Evolutionary conservation across 2,329 filamentous ascomycete species (phyloP).

Genomic region (Lachnellula subtilissima): DNA sequence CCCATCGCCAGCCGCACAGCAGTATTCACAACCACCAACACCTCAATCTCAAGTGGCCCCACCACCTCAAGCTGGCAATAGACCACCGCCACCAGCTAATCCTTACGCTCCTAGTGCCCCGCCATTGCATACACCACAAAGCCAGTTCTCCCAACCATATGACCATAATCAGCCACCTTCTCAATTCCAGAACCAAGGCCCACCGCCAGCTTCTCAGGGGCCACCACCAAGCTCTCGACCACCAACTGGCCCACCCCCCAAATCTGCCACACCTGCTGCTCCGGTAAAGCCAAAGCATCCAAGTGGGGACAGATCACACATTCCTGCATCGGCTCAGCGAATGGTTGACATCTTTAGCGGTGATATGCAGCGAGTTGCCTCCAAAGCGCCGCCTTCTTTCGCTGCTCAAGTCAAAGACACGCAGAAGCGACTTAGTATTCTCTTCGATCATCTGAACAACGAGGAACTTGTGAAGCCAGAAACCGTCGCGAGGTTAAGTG

Average conservation of each 20-base stretch:
- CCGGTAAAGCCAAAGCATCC: constrained; percentile 65
- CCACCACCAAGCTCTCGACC: constrained; percentile 39
- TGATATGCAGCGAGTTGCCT: constrained; percentile 85
- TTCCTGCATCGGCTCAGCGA: constrained; percentile 68
- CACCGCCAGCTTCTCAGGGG: constrained; percentile 37
- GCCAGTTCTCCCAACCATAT: constrained; percentile 54
- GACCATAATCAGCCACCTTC: constrained; percentile 35
- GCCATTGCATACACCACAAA: constrained; percentile 40
- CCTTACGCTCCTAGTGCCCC: constrained; percentile 41
- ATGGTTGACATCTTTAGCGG: constrained; percentile 75
- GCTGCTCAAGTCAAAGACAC: constrained; percentile 88
- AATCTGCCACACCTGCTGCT: constrained; percentile 34
- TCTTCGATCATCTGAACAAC: constrained; percentile 98
- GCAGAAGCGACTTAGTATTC: constrained; percentile 82
- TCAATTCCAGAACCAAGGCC: constrained; percentile 37
- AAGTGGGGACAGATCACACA: constrained; percentile 84
- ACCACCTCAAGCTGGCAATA: constrained; percentile 37
- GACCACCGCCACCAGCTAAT: constrained; percentile 44
- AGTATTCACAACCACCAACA: constrained; percentile 41
- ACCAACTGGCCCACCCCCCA: constrained; percentile 37
- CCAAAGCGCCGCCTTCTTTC: constrained; percentile 80
- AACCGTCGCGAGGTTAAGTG: constrained; percentile 63
- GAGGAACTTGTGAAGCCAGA: constrained; percentile 80
- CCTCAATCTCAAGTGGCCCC: constrained; percentile 35
- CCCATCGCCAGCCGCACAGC: constrained; percentile 57